Base-by-base conservation (phyloP, 1,139 yeast genomes). In the Blastobotrys capitulatus region DNA sequence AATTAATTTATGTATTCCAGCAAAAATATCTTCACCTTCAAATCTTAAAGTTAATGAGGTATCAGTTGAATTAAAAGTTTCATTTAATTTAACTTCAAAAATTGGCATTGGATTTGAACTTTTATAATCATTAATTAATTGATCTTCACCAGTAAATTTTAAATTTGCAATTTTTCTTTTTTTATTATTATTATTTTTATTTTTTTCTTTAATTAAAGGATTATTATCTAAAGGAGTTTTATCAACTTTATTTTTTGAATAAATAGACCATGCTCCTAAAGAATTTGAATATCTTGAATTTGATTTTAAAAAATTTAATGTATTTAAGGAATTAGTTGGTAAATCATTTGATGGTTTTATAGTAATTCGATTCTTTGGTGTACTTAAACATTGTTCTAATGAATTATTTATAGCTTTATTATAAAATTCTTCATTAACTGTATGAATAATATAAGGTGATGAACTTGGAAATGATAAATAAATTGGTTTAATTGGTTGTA, bases 11-110 rank as follows among this genome's bases (percentile, higher is more conserved):
- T 86, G 89, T 38, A 88, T 60, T 0, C 96, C 96, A 1, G 80
- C 95, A 73, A 82, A 86, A 1, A 88, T 78, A 62, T 88, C 95
- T n/a, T 71, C 68, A 0, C 96, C 96, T 2, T 75, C 70, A 6
- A 87, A 63, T 52, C 76, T 73, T 26, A 87, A 53, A 20, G 72
- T 74, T 2, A 86, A 67, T 2, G 56, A 26, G 1, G 75, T 67
- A 60, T 57, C 31, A n/a, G 57, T 53, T n/a, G 13, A 38, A 18
- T 43, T 19, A 9, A 36, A 45, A 18, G 60, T 64, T 57, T 54
- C 57, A 15, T 70, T 73, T 1, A 82, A 49, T 3, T 61, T 58
- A 54, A 76, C 78, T 46, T 77, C 79, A 3, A 76, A 74, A 52
- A 66, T 67, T 50, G 80, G 82, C 3, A 82, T 60, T 0, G 88